phyloP scores from a whole-genome alignment of 306 rosid species.

The Prunus dulcis region DNA sequence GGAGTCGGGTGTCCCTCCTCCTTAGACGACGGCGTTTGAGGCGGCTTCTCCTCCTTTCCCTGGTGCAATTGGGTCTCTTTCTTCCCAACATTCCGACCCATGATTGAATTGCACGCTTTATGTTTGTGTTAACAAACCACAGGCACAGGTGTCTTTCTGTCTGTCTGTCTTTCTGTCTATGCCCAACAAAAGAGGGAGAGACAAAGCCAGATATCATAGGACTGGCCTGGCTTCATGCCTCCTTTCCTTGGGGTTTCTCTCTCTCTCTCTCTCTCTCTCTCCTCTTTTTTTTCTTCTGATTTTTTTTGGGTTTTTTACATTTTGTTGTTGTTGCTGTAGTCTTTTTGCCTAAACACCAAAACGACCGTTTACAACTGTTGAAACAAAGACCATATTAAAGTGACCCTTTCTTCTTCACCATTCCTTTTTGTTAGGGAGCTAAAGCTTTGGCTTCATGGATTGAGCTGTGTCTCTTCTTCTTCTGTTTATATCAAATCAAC shows the following conservation, averaged over 20 bases:
- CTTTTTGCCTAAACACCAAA: background rate
- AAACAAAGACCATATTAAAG: background rate
- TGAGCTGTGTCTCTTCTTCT: no score
- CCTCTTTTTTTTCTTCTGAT: background rate
- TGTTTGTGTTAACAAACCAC: background rate
- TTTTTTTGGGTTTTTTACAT: background rate
- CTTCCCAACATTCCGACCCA: slow-evolving; percentile 17
- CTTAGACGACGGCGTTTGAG: slow-evolving; percentile 14
- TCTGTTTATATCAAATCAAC: background rate
- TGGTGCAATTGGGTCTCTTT: background rate
- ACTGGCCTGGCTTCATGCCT: background rate
- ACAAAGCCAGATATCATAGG: background rate
- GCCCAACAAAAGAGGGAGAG: background rate
- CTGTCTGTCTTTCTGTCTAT: background rate
- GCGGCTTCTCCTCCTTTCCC: background rate
- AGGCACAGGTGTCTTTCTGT: background rate
- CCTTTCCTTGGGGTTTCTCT: background rate
- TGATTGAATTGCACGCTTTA: background rate
- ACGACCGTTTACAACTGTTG: background rate
- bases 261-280: background rate
- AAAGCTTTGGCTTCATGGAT: no score
- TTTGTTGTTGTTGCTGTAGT: background rate
- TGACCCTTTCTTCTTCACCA: no score
- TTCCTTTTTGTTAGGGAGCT: no score
- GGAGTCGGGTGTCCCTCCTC: slow-evolving; percentile 26